These are phyloP conservation scores for Heterobasidion irregulare DNA, from an alignment of 1,284 basidiomycete species.

Conservation along the genomic window DNA sequence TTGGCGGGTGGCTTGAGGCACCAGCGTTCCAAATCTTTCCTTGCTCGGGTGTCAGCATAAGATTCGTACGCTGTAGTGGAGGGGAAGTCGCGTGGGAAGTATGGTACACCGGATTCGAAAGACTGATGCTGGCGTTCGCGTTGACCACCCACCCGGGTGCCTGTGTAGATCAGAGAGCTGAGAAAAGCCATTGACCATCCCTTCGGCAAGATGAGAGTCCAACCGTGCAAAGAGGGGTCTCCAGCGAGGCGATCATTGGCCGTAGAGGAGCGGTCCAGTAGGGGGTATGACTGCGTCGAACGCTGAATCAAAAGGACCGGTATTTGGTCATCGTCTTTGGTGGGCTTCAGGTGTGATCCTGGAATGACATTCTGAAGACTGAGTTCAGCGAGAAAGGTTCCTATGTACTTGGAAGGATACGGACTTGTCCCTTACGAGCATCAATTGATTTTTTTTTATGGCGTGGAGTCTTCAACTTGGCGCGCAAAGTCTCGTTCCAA, in stretches of 20 bases:
- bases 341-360: slow-evolving; percentile 58
- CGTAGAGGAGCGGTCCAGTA: slow-evolving; percentile 17
- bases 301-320: slow-evolving; percentile 78
- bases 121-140: slow-evolving; percentile 68
- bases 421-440: slow-evolving; percentile 63
- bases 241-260: slow-evolving; percentile 12
- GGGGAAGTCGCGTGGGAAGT: slow-evolving; percentile 82
- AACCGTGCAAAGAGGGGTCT: slow-evolving; percentile 58
- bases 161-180: slow-evolving; percentile 71
- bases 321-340: slow-evolving; percentile 70
- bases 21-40: slow-evolving; percentile 58
- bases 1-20: slow-evolving; percentile 79
- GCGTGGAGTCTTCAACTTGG: slow-evolving; percentile 47
- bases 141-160: slow-evolving; percentile 75
- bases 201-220: slow-evolving; percentile 75
- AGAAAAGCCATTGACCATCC: slow-evolving; percentile 89
- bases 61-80: slow-evolving; percentile 41
- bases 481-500: slow-evolving; percentile 59
- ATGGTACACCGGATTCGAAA: slow-evolving; percentile 67
- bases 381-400: slow-evolving; percentile 1
- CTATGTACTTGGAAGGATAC: slow-evolving; percentile 1
- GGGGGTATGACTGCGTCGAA: slow-evolving; percentile 40
- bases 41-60: slow-evolving; percentile 38
- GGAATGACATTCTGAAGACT: slow-evolving; percentile 59
- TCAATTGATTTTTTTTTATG: slow-evolving; percentile 84